Conservation (phyloP, 352 stramenopile species). For the Pythium dissotocum region DNA sequence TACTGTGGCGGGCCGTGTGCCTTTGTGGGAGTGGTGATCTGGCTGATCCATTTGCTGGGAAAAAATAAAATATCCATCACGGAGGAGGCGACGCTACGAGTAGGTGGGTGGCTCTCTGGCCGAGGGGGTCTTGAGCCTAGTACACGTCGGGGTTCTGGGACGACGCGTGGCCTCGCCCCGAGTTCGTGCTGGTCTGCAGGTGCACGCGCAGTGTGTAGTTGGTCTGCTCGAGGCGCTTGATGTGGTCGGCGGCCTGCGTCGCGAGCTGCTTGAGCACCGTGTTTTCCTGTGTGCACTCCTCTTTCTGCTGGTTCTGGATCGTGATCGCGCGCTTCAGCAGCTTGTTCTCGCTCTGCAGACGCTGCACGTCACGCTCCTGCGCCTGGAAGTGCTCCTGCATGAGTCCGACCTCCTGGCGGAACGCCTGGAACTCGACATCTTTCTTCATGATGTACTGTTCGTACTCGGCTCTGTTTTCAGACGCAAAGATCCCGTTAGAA, state of each 20-base stretch:
- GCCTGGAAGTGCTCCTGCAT: conserved; percentile 38
- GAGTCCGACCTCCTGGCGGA: conserved; percentile 53
- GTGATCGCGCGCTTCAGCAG: conserved; percentile 81
- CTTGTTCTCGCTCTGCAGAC: conserved; percentile 82
- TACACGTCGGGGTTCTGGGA: conserved; percentile 73
- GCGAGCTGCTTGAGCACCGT: conserved; percentile 67
- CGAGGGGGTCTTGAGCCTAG: conserved; percentile 27
- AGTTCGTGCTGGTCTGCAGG: conserved; percentile 77
- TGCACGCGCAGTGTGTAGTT: conserved; percentile 88
- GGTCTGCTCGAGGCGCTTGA: conserved; percentile 82
- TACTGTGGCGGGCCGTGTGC: too few relatives aligned
- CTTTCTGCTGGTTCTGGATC: conserved; percentile 89
- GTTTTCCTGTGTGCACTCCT: conserved; percentile 79
- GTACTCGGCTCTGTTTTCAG: conserved; percentile 52
- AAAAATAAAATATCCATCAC: conserved; percentile 31
- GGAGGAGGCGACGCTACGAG: background rate
- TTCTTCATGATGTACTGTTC: conserved; percentile 86
- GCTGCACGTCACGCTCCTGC: conserved; percentile 59
- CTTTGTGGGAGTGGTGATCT: background rate
- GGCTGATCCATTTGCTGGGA: background rate
- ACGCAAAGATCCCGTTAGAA: background rate
- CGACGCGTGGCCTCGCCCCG: conserved; percentile 24
- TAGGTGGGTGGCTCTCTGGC: conserved; percentile 2
- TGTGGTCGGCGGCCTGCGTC: conserved; percentile 81
- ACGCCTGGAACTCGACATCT: conserved; percentile 68